These are phyloP conservation scores for Eucalyptus marginata DNA, from an alignment of 345 rosid genomes.

Conservation along the genomic window DNA sequence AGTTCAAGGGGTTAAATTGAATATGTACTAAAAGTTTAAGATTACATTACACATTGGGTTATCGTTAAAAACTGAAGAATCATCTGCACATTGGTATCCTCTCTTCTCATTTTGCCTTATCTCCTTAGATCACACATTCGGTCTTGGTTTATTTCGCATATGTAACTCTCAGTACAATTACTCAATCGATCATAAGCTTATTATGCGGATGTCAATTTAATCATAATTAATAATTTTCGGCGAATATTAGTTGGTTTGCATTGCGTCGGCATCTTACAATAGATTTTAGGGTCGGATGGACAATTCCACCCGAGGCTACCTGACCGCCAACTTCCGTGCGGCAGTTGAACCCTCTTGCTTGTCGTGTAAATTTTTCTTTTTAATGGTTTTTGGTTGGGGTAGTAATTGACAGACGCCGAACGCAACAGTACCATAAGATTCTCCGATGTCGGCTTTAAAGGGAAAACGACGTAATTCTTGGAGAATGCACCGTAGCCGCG, in stretches of 20 bases:
- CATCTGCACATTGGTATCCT: rapidly evolving
- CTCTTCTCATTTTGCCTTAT: not conserved
- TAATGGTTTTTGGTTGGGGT: not conserved
- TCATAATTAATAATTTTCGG: rapidly evolving
- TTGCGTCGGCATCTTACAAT: not conserved
- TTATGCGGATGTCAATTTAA: rapidly evolving
- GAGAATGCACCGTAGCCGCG: not conserved
- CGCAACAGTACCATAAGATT: not conserved
- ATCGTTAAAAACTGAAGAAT: rapidly evolving
- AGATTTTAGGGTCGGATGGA: not conserved
- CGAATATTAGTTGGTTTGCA: rapidly evolving
- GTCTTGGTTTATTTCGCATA: rapidly evolving
- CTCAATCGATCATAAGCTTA: rapidly evolving
- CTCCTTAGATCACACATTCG: not conserved
- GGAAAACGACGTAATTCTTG: not conserved
- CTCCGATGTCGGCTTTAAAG: not conserved
- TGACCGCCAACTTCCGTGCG: not conserved
- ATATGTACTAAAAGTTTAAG: no score
- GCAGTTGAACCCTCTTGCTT: not conserved
- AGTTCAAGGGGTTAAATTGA: rapidly evolving
- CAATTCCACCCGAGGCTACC: not conserved
- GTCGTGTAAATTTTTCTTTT: not conserved
- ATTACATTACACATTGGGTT: rapidly evolving
- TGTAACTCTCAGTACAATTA: rapidly evolving
- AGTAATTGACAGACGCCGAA: not conserved